Conservation (phyloP, 768 basidiomycete genomes). For the Leccinum aurantiacum region DNA sequence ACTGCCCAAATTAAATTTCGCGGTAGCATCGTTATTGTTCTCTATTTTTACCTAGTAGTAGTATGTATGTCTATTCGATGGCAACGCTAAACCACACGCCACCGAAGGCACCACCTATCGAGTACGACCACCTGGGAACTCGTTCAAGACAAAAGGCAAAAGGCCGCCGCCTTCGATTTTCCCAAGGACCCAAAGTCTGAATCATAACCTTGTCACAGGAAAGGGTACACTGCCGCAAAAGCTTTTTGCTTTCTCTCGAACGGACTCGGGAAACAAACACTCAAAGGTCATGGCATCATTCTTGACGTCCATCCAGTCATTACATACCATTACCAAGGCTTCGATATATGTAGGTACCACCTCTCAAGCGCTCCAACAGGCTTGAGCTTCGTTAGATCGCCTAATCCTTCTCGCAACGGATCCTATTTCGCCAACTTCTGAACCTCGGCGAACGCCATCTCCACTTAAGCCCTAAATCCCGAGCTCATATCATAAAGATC, state of each 20-base stretch:
- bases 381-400: constrained; percentile 20
- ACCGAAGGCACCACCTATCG: constrained; percentile 67
- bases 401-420: constrained; percentile 11
- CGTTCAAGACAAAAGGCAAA: constrained; percentile 79
- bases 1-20: neutral
- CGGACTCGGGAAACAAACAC: constrained; percentile 66
- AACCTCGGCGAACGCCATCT: constrained; percentile 44
- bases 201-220: constrained; percentile 40
- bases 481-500: constrained; percentile 24
- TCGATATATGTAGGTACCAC: constrained; percentile 41
- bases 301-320: constrained; percentile 26
- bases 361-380: constrained; percentile 30
- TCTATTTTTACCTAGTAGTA: neutral
- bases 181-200: constrained; percentile 75
- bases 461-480: constrained; percentile 41
- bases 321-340: constrained; percentile 33
- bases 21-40: constrained; percentile 17
- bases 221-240: constrained; percentile 70
- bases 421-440: constrained; percentile 16
- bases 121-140: constrained; percentile 70
- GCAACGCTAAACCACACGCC: constrained; percentile 47
- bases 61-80: constrained; percentile 12
- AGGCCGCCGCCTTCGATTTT: constrained; percentile 78
- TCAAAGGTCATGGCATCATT: constrained; percentile 54
- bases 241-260: constrained; percentile 85